Conservation (phyloP, 805 yeast species). For the Isabelozyma heimii region DNA sequence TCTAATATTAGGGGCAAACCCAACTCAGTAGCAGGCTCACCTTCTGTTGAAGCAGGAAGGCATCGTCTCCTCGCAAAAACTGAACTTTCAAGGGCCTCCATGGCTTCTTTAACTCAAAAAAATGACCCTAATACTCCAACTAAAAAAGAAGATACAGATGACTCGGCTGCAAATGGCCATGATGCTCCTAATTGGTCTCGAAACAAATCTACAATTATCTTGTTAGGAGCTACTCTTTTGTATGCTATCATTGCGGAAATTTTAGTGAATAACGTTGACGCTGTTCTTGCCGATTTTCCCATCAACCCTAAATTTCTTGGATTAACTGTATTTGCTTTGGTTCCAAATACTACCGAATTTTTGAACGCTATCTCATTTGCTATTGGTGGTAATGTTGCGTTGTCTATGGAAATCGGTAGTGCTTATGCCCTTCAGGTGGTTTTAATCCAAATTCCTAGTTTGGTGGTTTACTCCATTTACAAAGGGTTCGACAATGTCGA, state of each 20-base stretch:
- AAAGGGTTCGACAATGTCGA: constrained; percentile 39
- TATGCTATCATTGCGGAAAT: constrained; percentile 95
- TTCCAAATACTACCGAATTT: constrained; percentile 96
- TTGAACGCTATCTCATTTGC: constrained; percentile 97
- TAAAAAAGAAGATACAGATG: constrained; percentile 12
- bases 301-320: constrained; percentile 90
- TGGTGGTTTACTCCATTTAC: constrained; percentile 70
- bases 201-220: constrained; percentile 74
- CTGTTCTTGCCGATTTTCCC: constrained; percentile 74
- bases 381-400: constrained; percentile 89
- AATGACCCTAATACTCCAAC: neutral
- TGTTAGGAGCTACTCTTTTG: constrained; percentile 77
- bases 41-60: constrained; percentile 14
- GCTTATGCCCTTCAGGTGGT: constrained; percentile 97
- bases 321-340: constrained; percentile 89
- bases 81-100: constrained; percentile 1
- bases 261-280: constrained; percentile 87
- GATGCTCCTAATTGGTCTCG: constrained; percentile 98
- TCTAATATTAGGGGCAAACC: constrained; percentile 1
- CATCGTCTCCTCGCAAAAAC: constrained; percentile 9
- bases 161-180: constrained; percentile 52
- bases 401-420: constrained; percentile 96
- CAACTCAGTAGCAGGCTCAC: constrained; percentile 13
- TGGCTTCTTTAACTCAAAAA: neutral
- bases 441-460: constrained; percentile 85